Evolutionary conservation across 495 filamentous ascomycete species (phyloP).

Genomic region (Hypoxylon trugodes): DNA sequence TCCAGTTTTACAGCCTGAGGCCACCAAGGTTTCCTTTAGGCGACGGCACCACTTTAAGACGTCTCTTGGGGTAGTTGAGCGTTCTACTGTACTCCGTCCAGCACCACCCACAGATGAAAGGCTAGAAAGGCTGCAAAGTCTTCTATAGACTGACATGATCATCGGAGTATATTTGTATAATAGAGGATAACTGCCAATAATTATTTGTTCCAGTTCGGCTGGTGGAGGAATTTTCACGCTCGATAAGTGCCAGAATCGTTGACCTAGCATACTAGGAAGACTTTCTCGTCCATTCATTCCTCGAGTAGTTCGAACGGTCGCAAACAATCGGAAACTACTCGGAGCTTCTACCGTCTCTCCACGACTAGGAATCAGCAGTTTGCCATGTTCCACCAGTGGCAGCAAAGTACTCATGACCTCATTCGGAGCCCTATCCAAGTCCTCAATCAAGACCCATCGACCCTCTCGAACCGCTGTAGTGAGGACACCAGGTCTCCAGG

Average conservation of each 20-base stretch:
- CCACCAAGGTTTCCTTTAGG: constrained; percentile 65
- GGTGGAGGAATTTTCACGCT: constrained; percentile 70
- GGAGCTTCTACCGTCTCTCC: constrained; percentile 85
- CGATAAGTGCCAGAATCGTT: constrained; percentile 82
- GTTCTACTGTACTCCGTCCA: constrained; percentile 63
- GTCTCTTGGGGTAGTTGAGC: constrained; percentile 77
- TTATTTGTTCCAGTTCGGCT: constrained; percentile 79
- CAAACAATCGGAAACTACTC: constrained; percentile 86
- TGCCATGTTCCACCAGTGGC: constrained; percentile 86
- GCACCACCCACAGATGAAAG: constrained; percentile 61
- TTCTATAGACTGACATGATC: constrained; percentile 79
- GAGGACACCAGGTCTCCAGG: constrained; percentile 91
- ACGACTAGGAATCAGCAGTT: constrained; percentile 85
- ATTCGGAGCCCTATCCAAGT: constrained; percentile 93
- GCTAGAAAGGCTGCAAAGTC: constrained; percentile 63
- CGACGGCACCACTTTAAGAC: constrained; percentile 89
- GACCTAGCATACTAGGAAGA: constrained; percentile 69
- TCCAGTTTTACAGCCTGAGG: constrained; percentile 71
- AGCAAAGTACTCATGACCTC: constrained; percentile 92
- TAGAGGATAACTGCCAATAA: constrained; percentile 70
- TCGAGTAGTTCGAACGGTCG: constrained; percentile 81
- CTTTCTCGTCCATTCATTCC: constrained; percentile 76
- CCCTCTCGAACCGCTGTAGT: constrained; percentile 94
- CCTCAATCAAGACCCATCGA: constrained; percentile 95
- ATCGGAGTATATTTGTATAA: constrained; percentile 72